Base-by-base conservation (phyloP, 1,284 basidiomycete genomes). In the Laetiporus sulphureus region DNA sequence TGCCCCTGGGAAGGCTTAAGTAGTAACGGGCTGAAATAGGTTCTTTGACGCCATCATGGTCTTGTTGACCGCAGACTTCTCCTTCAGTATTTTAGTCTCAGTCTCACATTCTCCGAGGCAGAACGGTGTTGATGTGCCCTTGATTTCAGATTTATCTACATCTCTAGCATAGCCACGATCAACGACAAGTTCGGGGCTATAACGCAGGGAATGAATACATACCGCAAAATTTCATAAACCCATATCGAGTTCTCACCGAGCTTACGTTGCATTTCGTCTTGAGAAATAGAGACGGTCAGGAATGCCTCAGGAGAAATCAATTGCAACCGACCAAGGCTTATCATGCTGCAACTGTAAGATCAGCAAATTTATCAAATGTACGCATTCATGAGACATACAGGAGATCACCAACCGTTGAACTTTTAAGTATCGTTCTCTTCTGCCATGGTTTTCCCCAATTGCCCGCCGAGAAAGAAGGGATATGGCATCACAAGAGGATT, bases 31-130 rank as follows among this genome's bases (percentile, higher is more conserved):
- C 19, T 81, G 79, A 0, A 83, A 79, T 18, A 95, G 76, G 56
- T 95, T 96, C 62, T 97, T 97, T 8, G 90, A 85, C 0, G 91
- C 91, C 39, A 92, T 68, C 93, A 97, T 97, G 50, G 88, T 92
- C 66, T 96, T 96, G 48, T 76, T 82, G 30, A 85, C 68, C 0
- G 75, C 69, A 3, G 85, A 73, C 60, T 92, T 91, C 54, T 91
- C 87, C 58, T 91, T 93, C 34, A 96, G 92, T 90, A n/a, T 36
- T 10, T 15, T 5, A 36, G 34, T 23, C 7, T 33, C 25, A n/a
- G 23, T 13, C 7, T 20, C 36, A n/a, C 10, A n/a, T n/a, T n/a
- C n/a, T n/a, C n/a, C n/a, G n/a, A n/a, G n/a, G n/a, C n/a, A n/a
- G n/a, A n/a, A n/a, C n/a, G n/a, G n/a, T n/a, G n/a, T n/a, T n/a